phyloP scores from a whole-genome alignment of 768 basidiomycete species.

The Mycena crocata region DNA sequence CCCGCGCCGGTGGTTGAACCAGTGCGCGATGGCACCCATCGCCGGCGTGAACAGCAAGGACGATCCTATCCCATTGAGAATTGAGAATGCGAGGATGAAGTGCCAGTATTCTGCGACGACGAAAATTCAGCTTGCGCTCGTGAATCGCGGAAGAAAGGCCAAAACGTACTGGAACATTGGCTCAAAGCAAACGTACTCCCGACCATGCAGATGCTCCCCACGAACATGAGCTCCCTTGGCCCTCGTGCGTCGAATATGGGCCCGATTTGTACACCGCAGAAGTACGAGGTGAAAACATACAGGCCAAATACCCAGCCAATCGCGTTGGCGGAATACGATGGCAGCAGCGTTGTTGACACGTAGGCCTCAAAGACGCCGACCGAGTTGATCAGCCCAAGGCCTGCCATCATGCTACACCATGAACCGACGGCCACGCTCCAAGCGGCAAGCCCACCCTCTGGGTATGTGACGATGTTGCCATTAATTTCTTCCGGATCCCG shows the following conservation, averaged over 20 bases:
- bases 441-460: background rate
- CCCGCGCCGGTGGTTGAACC: background rate
- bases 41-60: background rate
- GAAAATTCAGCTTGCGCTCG: too few relatives aligned
- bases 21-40: conserved; percentile 2
- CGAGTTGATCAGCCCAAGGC: background rate
- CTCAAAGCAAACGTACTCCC: background rate
- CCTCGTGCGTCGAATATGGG: conserved; percentile 1
- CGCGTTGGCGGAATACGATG: background rate
- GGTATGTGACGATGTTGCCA: background rate
- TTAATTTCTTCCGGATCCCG: background rate
- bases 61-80: background rate
- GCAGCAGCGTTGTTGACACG: background rate
- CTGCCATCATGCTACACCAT: conserved; percentile 1
- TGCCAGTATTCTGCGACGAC: conserved; percentile 2
- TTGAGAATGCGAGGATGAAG: background rate
- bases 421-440: conserved; percentile 1
- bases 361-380: background rate
- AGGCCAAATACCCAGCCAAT: background rate
- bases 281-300: background rate
- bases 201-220: background rate
- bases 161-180: background rate
- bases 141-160: too few relatives aligned
- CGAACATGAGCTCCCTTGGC: background rate
- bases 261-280: background rate